Conservation (phyloP, 305 asterid species). For the Galium porrigens region DNA sequence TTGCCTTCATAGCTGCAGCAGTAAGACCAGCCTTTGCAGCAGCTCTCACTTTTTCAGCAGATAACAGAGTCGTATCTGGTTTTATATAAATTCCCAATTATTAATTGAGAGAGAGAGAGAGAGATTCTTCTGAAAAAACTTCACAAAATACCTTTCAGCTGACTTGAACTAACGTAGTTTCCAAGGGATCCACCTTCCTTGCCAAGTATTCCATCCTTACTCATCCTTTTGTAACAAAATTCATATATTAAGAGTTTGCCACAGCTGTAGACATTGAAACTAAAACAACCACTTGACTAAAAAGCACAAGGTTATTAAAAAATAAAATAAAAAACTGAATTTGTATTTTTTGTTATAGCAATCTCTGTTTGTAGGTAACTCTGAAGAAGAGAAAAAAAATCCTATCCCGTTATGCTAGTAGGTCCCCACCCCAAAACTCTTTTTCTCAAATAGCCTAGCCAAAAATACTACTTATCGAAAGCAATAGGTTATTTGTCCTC, state of each 20-base stretch:
- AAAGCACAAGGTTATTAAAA: neutral
- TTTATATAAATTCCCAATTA: conserved; percentile 30
- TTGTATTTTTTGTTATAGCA: neutral
- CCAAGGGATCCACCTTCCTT: conserved; percentile 40
- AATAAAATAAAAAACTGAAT: neutral
- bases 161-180: conserved; percentile 28
- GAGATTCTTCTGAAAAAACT: conserved; percentile 9
- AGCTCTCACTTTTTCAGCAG: conserved; percentile 51
- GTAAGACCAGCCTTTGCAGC: conserved; percentile 89
- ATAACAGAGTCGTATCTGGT: conserved; percentile 38
- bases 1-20: conserved; percentile 85
- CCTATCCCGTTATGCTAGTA: neutral
- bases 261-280: neutral
- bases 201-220: conserved; percentile 18
- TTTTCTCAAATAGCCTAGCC: neutral
- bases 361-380: neutral
- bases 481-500: neutral
- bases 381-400: neutral
- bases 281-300: neutral
- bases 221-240: conserved; percentile 16
- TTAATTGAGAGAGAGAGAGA: conserved; percentile 15
- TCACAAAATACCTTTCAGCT: conserved; percentile 25
- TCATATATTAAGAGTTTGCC: neutral
- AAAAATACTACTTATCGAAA: neutral
- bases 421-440: neutral